Percentiles rank a stretch among this genome's conserved stretches.
phyloP scores from a whole-genome alignment of 2,329 filamentous ascomycete genomes.

The Pseudogymnoascus sp. region DNA sequence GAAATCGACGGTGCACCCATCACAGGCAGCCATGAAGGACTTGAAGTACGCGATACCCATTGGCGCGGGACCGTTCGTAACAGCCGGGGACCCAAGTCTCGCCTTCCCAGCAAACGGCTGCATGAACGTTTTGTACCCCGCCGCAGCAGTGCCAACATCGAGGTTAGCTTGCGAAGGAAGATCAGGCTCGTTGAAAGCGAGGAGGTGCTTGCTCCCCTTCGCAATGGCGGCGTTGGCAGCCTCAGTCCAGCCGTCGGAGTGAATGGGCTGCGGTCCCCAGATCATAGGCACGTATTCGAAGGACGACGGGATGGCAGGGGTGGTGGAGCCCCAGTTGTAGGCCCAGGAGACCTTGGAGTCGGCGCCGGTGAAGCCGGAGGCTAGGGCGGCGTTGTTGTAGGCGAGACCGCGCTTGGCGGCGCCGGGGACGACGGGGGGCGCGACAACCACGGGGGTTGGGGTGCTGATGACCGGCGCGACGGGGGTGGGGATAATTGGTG shows the following conservation, averaged over 20 bases:
- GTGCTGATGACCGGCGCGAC: background rate
- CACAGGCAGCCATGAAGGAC: constrained; percentile 38
- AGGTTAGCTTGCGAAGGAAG: constrained; percentile 51
- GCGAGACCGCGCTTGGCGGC: constrained; percentile 58
- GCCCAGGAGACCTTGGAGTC: constrained; percentile 48
- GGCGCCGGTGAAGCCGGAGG: constrained; percentile 42
- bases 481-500: background rate
- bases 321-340: constrained; percentile 60
- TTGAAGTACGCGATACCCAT: constrained; percentile 41
- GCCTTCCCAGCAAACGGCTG: constrained; percentile 39
- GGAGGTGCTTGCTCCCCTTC: constrained; percentile 49
- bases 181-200: constrained; percentile 71
- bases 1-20: constrained; percentile 39
- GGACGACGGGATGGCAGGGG: constrained; percentile 36
- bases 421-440: background rate
- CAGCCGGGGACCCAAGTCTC: constrained; percentile 41
- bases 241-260: constrained; percentile 44
- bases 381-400: constrained; percentile 55
- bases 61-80: constrained; percentile 39
- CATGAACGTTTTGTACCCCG: constrained; percentile 38
- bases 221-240: constrained; percentile 48
- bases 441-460: background rate
- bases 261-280: constrained; percentile 45
- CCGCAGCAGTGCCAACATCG: constrained; percentile 31
- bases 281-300: constrained; percentile 63